Percentiles rank a stretch among this genome's conserved stretches.
These are phyloP conservation scores for Daldinia concentrica DNA, from an alignment of 495 filamentous ascomycete species.

Conservation along the genomic window DNA sequence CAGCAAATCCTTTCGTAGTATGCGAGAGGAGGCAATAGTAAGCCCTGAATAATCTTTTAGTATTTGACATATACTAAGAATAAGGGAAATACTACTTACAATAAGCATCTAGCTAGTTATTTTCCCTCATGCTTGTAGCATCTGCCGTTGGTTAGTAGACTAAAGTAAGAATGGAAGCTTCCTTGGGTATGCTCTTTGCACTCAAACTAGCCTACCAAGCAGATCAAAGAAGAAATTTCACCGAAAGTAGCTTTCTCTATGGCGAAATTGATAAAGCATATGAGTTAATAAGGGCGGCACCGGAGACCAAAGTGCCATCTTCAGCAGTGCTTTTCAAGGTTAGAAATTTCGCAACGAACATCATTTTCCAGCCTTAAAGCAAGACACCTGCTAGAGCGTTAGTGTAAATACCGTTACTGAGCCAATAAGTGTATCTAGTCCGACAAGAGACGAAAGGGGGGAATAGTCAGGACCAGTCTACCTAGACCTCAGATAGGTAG, in stretches of 20 bases:
- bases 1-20: no score
- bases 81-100: not conserved
- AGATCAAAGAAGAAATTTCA: not conserved
- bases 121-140: not conserved
- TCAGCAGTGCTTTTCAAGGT: not conserved
- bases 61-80: not conserved
- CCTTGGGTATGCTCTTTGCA: not conserved
- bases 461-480: not conserved
- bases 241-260: not conserved
- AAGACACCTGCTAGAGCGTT: no score
- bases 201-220: not conserved
- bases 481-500: not conserved
- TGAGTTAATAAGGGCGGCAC: not conserved
- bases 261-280: not conserved
- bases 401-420: not conserved
- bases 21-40: no score
- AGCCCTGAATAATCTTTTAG: not conserved
- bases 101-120: not conserved
- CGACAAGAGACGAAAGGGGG: not conserved
- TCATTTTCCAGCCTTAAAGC: no score
- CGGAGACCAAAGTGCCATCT: not conserved
- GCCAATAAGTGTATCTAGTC: not conserved
- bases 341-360: no score
- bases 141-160: not conserved
- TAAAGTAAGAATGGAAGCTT: not conserved